phyloP scores from a whole-genome alignment of 192 early-diverging fungal species.

The Mortierella claussenii region DNA sequence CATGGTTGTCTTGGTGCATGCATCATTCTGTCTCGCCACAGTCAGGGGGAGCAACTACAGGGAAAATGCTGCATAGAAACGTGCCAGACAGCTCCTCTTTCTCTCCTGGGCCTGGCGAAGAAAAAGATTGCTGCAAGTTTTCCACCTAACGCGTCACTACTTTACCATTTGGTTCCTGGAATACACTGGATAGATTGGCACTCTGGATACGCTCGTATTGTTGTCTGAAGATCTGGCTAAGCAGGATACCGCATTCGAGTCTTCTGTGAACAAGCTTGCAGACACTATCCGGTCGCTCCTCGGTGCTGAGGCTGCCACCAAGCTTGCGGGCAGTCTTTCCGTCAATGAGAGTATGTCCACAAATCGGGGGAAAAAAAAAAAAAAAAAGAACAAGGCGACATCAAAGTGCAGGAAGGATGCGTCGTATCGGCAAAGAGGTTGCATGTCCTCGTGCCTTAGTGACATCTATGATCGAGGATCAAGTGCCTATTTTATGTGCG shows the following conservation, averaged over 20 bases:
- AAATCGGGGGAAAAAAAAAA: too few relatives aligned
- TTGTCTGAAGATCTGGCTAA: conserved; percentile 96
- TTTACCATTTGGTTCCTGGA: conserved; percentile 7
- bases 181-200: conserved; percentile 80
- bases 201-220: conserved; percentile 91
- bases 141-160: not conserved
- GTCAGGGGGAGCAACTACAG: too few relatives aligned
- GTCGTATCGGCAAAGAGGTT: too few relatives aligned
- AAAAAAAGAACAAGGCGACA: too few relatives aligned
- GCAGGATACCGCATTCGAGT: conserved; percentile 81
- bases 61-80: too few relatives aligned
- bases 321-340: conserved; percentile 71
- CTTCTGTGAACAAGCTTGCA: conserved; percentile 79
- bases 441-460: too few relatives aligned
- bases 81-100: too few relatives aligned
- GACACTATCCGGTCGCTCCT: conserved; percentile 87
- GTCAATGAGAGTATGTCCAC: conserved; percentile 86
- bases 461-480: not conserved
- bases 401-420: too few relatives aligned
- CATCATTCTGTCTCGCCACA: too few relatives aligned
- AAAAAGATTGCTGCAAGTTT: not conserved
- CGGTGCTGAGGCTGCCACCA: conserved; percentile 61
- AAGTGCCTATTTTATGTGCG: not conserved
- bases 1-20: too few relatives aligned
- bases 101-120: too few relatives aligned